Percentiles rank a stretch among this genome's conserved stretches.
phyloP scores from a whole-genome alignment of 2,329 filamentous ascomycete genomes.

The Phaeomoniella chlamydospora region DNA sequence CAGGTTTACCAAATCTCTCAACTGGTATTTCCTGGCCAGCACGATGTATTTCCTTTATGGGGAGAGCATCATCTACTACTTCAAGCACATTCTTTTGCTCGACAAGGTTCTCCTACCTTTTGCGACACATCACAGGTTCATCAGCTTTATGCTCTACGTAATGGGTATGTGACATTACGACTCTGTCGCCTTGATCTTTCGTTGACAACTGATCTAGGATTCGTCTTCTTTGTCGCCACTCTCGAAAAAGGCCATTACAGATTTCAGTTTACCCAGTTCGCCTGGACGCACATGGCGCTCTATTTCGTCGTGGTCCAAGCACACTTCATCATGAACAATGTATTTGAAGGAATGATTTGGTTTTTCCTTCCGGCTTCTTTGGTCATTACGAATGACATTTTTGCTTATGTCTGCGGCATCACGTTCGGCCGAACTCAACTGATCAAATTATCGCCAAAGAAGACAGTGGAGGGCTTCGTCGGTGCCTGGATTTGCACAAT shows the following conservation, averaged over 20 bases:
- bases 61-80: conserved; percentile 98
- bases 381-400: conserved; percentile 98
- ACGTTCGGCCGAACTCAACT: conserved; percentile 92
- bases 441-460: conserved; percentile 96
- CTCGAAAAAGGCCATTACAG: conserved; percentile 92
- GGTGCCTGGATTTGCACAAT: conserved; percentile 93
- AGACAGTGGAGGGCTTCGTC: conserved; percentile 95
- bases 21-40: conserved; percentile 98
- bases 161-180: conserved; percentile 55
- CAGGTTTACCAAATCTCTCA: conserved; percentile 86
- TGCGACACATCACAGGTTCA: conserved; percentile 94
- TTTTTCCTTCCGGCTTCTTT: conserved; percentile 92
- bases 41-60: conserved; percentile 99
- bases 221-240: conserved; percentile 94
- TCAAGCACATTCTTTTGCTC: conserved; percentile 95
- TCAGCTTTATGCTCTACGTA: conserved; percentile 95
- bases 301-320: conserved; percentile 96
- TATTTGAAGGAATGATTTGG: conserved; percentile 99
- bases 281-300: conserved; percentile 98
- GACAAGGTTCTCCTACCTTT: conserved; percentile 86
- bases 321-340: conserved; percentile 99
- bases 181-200: too few species aligned
- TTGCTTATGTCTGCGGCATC: conserved; percentile 94
- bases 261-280: conserved; percentile 98
- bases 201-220: conserved; percentile 52